Percentiles rank a stretch among this genome's conserved stretches.
These are phyloP conservation scores for Quercus robur DNA, from an alignment of 306 rosid species.

Conservation along the genomic window DNA sequence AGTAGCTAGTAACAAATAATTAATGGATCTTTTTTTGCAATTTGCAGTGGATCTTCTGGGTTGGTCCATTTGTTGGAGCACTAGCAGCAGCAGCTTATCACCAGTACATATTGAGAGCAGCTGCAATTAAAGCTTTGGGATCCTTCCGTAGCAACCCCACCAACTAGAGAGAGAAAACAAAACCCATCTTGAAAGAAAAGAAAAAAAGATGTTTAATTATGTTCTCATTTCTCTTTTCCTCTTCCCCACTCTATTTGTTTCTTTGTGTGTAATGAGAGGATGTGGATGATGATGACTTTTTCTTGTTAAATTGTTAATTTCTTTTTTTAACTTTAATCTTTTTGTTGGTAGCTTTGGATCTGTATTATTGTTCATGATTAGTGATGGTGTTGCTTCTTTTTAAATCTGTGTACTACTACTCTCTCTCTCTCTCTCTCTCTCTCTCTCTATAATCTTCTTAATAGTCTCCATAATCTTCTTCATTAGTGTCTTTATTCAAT, in stretches of 20 bases:
- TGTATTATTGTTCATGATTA: conserved; percentile 28
- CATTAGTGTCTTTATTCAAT: neutral
- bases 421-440: neutral
- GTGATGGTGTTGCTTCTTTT: neutral
- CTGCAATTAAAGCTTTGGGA: conserved; percentile 78
- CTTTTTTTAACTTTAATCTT: neutral
- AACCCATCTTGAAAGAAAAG: neutral
- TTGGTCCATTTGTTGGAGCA: conserved; percentile 82
- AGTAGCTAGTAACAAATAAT: neutral
- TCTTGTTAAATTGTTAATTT: neutral
- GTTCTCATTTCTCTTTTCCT: neutral
- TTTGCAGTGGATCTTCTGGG: conserved; percentile 87
- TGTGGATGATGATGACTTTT: neutral
- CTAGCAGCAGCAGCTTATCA: conserved; percentile 82
- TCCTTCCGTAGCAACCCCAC: conserved; percentile 81
- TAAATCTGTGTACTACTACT: neutral
- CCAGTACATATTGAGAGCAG: conserved; percentile 81
- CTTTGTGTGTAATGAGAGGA: conserved; percentile 10
- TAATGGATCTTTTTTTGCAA: neutral
- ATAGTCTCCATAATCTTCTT: neutral
- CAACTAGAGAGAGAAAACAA: conserved; percentile 26
- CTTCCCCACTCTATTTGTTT: neutral
- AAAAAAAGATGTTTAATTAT: neutral
- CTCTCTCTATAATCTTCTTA: neutral
- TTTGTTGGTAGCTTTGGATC: conserved; percentile 11